These are phyloP conservation scores for Trichosanthes truncata DNA, from an alignment of 306 rosid species.

Conservation along the genomic window DNA sequence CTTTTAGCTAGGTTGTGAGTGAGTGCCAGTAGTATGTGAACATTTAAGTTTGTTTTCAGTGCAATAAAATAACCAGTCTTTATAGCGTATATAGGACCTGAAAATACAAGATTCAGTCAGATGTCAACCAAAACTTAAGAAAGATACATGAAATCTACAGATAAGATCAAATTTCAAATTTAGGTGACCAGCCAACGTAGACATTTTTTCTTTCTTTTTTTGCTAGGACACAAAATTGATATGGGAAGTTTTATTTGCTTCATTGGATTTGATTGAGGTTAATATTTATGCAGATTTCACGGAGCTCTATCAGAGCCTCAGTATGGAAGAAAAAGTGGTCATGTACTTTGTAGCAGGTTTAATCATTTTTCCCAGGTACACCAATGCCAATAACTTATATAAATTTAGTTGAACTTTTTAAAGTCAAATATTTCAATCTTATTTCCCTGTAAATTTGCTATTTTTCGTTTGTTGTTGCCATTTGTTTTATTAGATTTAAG, in stretches of 20 bases:
- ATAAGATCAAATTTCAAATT: not conserved
- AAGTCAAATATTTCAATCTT: not conserved
- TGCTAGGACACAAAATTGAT: not conserved
- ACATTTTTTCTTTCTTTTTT: no score
- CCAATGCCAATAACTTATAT: not conserved
- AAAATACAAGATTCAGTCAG: not conserved
- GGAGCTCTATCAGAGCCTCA: conserved; percentile 6
- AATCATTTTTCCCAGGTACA: not conserved
- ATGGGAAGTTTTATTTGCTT: not conserved
- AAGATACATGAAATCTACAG: not conserved
- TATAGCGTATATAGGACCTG: not conserved
- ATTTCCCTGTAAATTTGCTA: not conserved
- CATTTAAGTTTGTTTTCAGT: not conserved
- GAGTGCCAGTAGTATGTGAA: not conserved
- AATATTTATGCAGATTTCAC: not conserved
- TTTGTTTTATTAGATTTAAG: not conserved
- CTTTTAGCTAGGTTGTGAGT: not conserved
- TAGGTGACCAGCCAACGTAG: not conserved
- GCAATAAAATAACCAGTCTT: not conserved
- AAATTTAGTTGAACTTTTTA: not conserved
- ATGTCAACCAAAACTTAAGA: conserved; percentile 1
- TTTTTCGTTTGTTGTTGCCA: not conserved
- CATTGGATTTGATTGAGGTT: conserved; percentile 2
- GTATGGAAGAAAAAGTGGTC: not conserved
- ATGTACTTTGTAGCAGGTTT: not conserved